phyloP scores from a whole-genome alignment of 2,329 filamentous ascomycete species.

The Cordyceps cicadae region DNA sequence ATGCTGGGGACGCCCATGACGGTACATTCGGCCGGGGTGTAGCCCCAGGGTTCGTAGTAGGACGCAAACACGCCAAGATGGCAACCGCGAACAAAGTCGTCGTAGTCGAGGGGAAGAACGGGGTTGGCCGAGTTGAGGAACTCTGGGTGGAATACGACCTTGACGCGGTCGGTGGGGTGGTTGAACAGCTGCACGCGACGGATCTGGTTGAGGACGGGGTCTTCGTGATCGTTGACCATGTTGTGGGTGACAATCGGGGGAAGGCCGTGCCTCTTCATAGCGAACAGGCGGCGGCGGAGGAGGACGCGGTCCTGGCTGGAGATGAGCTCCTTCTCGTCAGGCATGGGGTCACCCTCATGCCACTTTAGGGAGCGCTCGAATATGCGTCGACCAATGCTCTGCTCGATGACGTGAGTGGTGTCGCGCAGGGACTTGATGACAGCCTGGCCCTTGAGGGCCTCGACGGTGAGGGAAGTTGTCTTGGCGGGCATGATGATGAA shows the following conservation, averaged over 20 bases:
- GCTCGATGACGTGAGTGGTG: slow-evolving; percentile 86
- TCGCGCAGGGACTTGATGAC: slow-evolving; percentile 94
- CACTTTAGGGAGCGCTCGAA: slow-evolving; percentile 92
- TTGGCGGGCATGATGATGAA: slow-evolving; percentile 99
- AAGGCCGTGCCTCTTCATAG: slow-evolving; percentile 86
- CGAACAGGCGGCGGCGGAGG: slow-evolving; percentile 82
- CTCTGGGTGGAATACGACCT: slow-evolving; percentile 96
- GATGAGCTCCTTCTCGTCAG: slow-evolving; percentile 94
- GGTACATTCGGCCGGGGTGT: slow-evolving; percentile 95
- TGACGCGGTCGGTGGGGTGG: slow-evolving; percentile 87
- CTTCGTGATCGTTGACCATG: slow-evolving; percentile 89
- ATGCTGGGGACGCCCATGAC: slow-evolving; percentile 99
- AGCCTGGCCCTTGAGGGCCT: slow-evolving; percentile 91
- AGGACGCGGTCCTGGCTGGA: slow-evolving; percentile 87
- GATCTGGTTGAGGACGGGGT: slow-evolving; percentile 92
- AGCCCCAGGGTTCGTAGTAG: slow-evolving; percentile 99
- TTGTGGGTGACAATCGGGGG: slow-evolving; percentile 98
- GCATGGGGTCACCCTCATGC: slow-evolving; percentile 89
- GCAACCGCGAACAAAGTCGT: slow-evolving; percentile 95
- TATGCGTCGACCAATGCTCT: slow-evolving; percentile 83
- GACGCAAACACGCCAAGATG: slow-evolving; percentile 94
- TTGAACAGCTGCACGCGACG: slow-evolving; percentile 96
- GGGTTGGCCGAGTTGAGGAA: slow-evolving; percentile 95
- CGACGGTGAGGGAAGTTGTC: slow-evolving; percentile 88
- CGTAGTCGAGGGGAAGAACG: slow-evolving; percentile 90